These are phyloP conservation scores for Rhizopogon vulgaris DNA, from an alignment of 768 basidiomycete species.

Conservation along the genomic window DNA sequence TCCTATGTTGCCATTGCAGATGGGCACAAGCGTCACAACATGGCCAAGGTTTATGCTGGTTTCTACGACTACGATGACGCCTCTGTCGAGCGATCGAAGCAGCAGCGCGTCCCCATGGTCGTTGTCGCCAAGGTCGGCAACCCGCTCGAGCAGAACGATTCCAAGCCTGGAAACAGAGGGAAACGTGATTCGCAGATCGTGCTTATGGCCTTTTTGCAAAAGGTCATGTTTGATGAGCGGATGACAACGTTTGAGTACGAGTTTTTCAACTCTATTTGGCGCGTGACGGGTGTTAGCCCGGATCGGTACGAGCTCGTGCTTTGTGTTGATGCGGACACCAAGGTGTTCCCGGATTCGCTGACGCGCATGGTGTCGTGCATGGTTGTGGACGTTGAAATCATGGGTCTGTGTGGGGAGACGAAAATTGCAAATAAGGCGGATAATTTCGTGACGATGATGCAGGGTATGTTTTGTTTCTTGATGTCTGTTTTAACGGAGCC, in stretches of 20 bases:
- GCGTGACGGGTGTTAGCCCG: conserved; percentile 90
- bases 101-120: conserved; percentile 94
- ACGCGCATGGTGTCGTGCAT: conserved; percentile 95
- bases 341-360: conserved; percentile 97
- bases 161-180: conserved; percentile 96
- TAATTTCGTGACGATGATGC: conserved; percentile 99
- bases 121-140: conserved; percentile 96
- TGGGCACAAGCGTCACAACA: conserved; percentile 99
- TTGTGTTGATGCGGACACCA: conserved; percentile 96
- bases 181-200: conserved; percentile 99
- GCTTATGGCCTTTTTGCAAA: conserved; percentile 96
- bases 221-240: conserved; percentile 99
- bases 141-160: conserved; percentile 77
- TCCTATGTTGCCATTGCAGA: conserved; percentile 99
- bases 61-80: conserved; percentile 94
- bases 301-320: conserved; percentile 94
- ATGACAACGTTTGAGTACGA: conserved; percentile 99
- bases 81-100: conserved; percentile 86
- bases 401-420: conserved; percentile 98
- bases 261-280: conserved; percentile 98
- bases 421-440: conserved; percentile 99
- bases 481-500: conserved; percentile 3
- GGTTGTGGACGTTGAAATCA: conserved; percentile 96
- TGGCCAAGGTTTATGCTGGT: conserved; percentile 97
- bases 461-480: conserved; percentile 55